Base-by-base conservation (phyloP, 768 basidiomycete genomes). In the Gautieria morchelliformis region DNA sequence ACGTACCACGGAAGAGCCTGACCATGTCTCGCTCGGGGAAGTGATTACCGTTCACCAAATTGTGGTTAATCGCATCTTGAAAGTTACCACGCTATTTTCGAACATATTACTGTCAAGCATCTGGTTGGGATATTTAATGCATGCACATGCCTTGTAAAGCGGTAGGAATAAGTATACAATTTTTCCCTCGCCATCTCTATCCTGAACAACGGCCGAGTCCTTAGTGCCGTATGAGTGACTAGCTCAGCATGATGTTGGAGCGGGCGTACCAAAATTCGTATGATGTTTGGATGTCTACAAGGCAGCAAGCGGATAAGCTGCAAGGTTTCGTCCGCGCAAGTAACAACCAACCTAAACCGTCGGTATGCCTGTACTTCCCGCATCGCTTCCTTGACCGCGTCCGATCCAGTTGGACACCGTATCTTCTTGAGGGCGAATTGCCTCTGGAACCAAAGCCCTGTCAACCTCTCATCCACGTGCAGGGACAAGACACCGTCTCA, bases 381-480 rank as follows among this genome's bases (percentile, higher is more conserved):
- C 88, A 92, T 85, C 4, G 84, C 89, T 67, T 92, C 90, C 65
- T 87, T 86, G 57, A 98, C 92, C 10, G 85, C 86, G 55, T 95
- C 93, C 6, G 81, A 75, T 8, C 92, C 92, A 42, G 86, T 87
- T 1, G 91, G 92, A 75, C 93, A 94, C 45, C 93, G 79, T 67
- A 96, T 94, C 73, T 96, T 98, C 77, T 99, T 99, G 61, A 99
- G 75, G 0, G 96, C 96, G 64, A 95, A 98, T 75, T 90, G 83
- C 61, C 93, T 80, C 81, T 93, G 11, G 70, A 59, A 24, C 27
- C 4, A 11, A 45, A 50, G 12, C 11, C 20, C 20, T 49, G 20
- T 17, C 45, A 33, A 45, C 58, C 49, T 44, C 53, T 24, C 27
- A 35, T 33, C 42, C 27, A 33, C 35, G 19, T 30, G 2, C n/a